A percentile compares a stretch with the other conserved stretches of the same genome.
Evolutionary conservation across 176 grass and related monocot genomes (phyloP).

Genomic region (Oryza meridionalis): DNA sequence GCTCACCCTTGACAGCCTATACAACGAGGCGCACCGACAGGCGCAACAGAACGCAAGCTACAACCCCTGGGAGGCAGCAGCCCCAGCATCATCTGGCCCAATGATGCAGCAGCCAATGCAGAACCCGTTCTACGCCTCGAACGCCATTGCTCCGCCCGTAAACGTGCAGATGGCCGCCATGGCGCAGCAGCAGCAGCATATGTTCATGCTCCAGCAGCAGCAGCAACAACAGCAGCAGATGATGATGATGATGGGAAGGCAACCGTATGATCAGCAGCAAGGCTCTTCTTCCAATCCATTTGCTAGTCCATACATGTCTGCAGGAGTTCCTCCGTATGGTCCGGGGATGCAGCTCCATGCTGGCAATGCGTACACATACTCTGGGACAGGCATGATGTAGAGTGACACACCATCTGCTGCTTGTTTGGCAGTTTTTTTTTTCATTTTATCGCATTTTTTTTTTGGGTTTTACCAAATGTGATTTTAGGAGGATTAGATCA

Average conservation of each 20-base stretch:
- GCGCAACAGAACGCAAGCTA: conserved; percentile 70
- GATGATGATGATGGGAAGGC: conserved; percentile 55
- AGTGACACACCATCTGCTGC: background rate
- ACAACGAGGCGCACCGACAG: conserved; percentile 66
- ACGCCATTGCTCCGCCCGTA: conserved; percentile 50
- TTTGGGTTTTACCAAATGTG: background rate
- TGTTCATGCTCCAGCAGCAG: conserved; percentile 83
- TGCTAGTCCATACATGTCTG: conserved; percentile 37
- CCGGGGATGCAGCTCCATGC: conserved; percentile 55
- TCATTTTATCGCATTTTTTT: background rate
- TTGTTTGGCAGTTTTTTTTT: background rate
- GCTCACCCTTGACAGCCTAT: conserved; percentile 87
- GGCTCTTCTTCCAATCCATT: conserved; percentile 65
- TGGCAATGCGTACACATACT: conserved; percentile 54
- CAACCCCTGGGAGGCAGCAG: conserved; percentile 73
- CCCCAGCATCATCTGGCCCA: conserved; percentile 40
- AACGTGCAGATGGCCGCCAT: conserved; percentile 70
- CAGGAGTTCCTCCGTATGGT: conserved; percentile 38
- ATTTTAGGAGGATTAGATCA: background rate
- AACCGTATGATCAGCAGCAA: conserved; percentile 49
- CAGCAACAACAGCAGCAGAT: conserved; percentile 6
- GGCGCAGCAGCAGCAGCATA: conserved; percentile 78
- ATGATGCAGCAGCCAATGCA: conserved; percentile 61
- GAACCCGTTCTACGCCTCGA: conserved; percentile 74
- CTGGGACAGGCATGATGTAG: conserved; percentile 69